Percentiles rank a stretch among this genome's conserved stretches.
These are phyloP conservation scores for Suhomyces guaymorum DNA, from an alignment of 1,139 yeast genomes.

Conservation along the genomic window DNA sequence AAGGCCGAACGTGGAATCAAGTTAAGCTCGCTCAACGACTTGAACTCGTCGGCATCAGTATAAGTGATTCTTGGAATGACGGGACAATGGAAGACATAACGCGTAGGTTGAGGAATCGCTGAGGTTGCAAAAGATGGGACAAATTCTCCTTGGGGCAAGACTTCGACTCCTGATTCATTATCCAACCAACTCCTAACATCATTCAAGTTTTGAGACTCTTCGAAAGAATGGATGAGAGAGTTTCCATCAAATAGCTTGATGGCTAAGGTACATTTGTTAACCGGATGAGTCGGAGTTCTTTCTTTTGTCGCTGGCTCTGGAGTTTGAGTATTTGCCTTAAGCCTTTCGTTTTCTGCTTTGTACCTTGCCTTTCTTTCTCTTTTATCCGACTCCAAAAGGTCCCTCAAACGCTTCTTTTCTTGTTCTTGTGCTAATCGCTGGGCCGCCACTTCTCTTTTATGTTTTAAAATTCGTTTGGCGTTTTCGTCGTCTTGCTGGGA, in stretches of 20 bases:
- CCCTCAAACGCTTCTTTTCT: constrained; percentile 57
- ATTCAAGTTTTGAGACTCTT: constrained; percentile 41
- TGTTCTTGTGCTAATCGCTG: constrained; percentile 39
- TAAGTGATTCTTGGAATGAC: constrained; percentile 38
- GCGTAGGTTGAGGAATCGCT: constrained; percentile 33
- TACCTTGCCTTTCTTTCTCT: constrained; percentile 38
- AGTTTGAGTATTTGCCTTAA: constrained; percentile 5
- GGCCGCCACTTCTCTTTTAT: constrained; percentile 42
- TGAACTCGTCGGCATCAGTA: constrained; percentile 54
- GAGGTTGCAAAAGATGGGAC: constrained; percentile 43
- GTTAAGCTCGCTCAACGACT: constrained; percentile 47
- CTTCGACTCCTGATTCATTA: constrained; percentile 47
- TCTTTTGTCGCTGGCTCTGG: background rate
- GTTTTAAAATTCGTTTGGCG: constrained; percentile 37
- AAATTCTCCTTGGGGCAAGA: constrained; percentile 24
- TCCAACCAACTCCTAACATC: constrained; percentile 69
- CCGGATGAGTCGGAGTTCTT: background rate
- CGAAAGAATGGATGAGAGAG: constrained; percentile 47
- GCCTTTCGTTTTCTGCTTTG: constrained; percentile 8
- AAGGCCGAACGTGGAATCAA: constrained; percentile 68
- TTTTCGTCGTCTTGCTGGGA: constrained; percentile 26
- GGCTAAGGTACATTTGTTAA: constrained; percentile 41
- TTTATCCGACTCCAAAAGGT: constrained; percentile 51
- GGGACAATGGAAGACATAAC: constrained; percentile 43
- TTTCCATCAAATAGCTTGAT: constrained; percentile 59